These are phyloP conservation scores for Crithidia sp. DNA, from an alignment of 208 protist genomes.

Conservation along the genomic window DNA sequence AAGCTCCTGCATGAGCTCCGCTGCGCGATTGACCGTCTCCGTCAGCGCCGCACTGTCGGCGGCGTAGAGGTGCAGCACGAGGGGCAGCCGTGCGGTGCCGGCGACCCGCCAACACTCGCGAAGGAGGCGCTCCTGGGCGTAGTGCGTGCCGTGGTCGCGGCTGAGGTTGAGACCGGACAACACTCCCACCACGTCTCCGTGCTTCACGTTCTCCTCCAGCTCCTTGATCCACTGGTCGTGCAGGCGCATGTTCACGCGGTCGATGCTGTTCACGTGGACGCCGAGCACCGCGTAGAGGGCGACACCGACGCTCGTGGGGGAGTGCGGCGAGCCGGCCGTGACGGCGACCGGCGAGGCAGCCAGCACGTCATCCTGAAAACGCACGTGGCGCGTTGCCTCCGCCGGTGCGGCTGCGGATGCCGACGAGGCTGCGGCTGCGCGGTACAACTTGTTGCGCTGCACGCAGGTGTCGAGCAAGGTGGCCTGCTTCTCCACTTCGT, in stretches of 20 bases:
- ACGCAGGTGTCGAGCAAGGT: constrained; percentile 60
- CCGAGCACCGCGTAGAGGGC: constrained; percentile 68
- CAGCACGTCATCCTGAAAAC: constrained; percentile 23
- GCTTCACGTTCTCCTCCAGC: constrained; percentile 41
- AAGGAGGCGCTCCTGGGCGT: constrained; percentile 75
- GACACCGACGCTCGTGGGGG: constrained; percentile 15
- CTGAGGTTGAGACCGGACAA: constrained; percentile 72
- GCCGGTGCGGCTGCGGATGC: background rate
- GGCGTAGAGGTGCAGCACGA: constrained; percentile 66
- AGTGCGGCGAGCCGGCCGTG: background rate
- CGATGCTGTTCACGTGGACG: constrained; percentile 84
- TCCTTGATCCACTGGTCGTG: constrained; percentile 77
- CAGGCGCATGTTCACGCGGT: constrained; percentile 67
- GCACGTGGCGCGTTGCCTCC: constrained; percentile 17
- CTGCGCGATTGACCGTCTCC: constrained; percentile 56
- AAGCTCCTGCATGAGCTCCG: constrained; percentile 63
- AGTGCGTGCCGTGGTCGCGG: constrained; percentile 71
- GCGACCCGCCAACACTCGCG: constrained; percentile 54
- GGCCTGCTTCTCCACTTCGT: constrained; percentile 74
- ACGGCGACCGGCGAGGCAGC: constrained; percentile 7
- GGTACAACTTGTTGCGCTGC: constrained; percentile 55
- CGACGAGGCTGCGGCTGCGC: constrained; percentile 7
- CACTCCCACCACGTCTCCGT: constrained; percentile 64
- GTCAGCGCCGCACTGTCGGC: constrained; percentile 23
- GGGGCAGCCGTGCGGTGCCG: constrained; percentile 48